These are phyloP conservation scores for Capsicum rhomboideum DNA, from an alignment of 257 asterid species.

Conservation along the genomic window DNA sequence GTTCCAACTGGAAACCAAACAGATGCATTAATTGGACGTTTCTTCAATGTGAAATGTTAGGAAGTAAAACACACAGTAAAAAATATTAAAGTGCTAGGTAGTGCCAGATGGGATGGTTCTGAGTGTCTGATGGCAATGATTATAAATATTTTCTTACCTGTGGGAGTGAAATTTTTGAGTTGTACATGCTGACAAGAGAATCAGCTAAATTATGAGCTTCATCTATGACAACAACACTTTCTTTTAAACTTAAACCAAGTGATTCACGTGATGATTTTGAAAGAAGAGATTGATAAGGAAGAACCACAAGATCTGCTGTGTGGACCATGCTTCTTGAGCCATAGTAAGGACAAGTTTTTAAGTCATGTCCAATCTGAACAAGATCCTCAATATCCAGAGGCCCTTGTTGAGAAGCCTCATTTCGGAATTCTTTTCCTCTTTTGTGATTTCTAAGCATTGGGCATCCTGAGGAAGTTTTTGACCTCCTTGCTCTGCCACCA, in stretches of 20 bases:
- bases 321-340: slow-evolving; percentile 86
- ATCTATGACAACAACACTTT: slow-evolving; percentile 70
- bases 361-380: slow-evolving; percentile 57
- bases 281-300: slow-evolving; percentile 97
- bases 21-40: not conserved
- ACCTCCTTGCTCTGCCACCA: slow-evolving; percentile 44
- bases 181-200: slow-evolving; percentile 82
- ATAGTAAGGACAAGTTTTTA: slow-evolving; percentile 90
- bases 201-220: slow-evolving; percentile 99
- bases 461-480: slow-evolving; percentile 59
- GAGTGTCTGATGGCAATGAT: not conserved
- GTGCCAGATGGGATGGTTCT: not conserved
- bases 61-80: not conserved
- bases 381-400: slow-evolving; percentile 96
- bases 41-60: slow-evolving; percentile 4
- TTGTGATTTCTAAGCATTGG: slow-evolving; percentile 68
- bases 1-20: slow-evolving; percentile 54
- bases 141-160: slow-evolving; percentile 43
- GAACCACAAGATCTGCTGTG: slow-evolving; percentile 81
- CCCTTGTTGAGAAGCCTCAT: slow-evolving; percentile 47
- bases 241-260: slow-evolving; percentile 68
- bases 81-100: not conserved
- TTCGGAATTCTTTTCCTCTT: slow-evolving; percentile 46
- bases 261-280: slow-evolving; percentile 93
- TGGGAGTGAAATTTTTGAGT: slow-evolving; percentile 59